Evolutionary conservation across 164 flowering plant species (phyloP).

Genomic region (Cinnamomum micranthum): DNA sequence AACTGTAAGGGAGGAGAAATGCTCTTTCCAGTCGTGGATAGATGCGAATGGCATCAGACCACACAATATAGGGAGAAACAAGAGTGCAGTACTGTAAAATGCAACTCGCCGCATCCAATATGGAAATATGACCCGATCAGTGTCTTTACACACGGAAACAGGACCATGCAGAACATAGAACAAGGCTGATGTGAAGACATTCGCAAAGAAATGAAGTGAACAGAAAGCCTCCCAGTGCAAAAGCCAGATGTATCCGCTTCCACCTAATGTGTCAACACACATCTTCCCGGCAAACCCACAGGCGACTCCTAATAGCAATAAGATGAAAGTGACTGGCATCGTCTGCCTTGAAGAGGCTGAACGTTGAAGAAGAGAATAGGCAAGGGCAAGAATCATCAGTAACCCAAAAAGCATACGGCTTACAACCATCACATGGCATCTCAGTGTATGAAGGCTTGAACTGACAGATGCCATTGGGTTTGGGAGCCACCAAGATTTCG

Average conservation of each 20-base stretch:
- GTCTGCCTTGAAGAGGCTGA: conserved; percentile 49
- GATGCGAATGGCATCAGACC: conserved; percentile 84
- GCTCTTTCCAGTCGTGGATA: conserved; percentile 62
- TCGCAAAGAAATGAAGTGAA: conserved; percentile 60
- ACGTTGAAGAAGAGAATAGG: conserved; percentile 65
- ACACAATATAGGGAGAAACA: conserved; percentile 59
- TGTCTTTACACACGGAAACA: conserved; percentile 28
- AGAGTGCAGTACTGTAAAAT: conserved; percentile 38
- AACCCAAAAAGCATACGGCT: conserved; percentile 74
- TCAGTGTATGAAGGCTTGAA: conserved; percentile 38
- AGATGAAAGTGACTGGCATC: conserved; percentile 77
- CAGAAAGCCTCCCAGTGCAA: conserved; percentile 71
- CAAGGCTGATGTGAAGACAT: conserved; percentile 38
- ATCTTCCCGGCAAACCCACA: conserved; percentile 83
- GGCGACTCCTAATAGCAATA: conserved; percentile 60
- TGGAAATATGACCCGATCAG: conserved; percentile 27
- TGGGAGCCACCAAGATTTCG: conserved; percentile 84
- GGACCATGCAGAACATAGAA: conserved; percentile 64
- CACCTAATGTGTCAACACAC: conserved; percentile 85
- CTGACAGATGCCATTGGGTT: conserved; percentile 50
- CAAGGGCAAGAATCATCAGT: conserved; percentile 48
- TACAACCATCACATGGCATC: conserved; percentile 54
- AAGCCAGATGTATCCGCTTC: conserved; percentile 77
- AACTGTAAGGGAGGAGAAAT: conserved; percentile 24
- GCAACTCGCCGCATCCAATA: conserved; percentile 48